Evolutionary conservation across 1,284 basidiomycete species (phyloP), one percentile per base, ranked within the genome.

Genomic region (Ceratobasidium sp.): DNA sequence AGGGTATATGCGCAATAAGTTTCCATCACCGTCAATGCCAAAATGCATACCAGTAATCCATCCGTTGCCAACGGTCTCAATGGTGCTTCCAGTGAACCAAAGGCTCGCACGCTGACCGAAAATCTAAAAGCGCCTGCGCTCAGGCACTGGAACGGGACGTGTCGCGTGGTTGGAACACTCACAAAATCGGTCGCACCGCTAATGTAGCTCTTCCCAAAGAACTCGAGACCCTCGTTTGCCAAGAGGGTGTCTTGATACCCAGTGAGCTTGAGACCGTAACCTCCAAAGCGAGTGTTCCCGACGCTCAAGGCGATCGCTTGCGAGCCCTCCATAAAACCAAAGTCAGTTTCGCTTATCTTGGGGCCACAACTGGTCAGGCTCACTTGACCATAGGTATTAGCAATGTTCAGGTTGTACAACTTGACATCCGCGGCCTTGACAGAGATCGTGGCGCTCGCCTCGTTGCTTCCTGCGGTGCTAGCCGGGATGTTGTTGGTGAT

Each of bases 221-320:
- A 79, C 44, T 81, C 76, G 32, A 68, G 75, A 11, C 80, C 80
- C 43, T 78, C 59, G 43, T 81, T 79, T 7, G 80, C 79, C 22
- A 79, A 65, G n/a, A 80, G 65, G 4, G 79, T 81, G 49, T 81
- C 79, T 56, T 80, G 80, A 32, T 78, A 77, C 0, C 80, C 79
- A 5, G 74, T 76, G 15, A 80, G 51, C 57, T 79, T 78, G 70
- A 77, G 68, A 5, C 77, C 78, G 43, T 80, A 80, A 17, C 78
- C 76, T 13, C 71, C 79, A 62, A 79, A 79, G 8, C 67, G 71
- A n/a, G 67, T 75, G 25, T 66, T 67, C 19, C 74, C 65, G 32
- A 80, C 78, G 40, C 78, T 78, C 34, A 80, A 73, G 44, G 80
- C 80, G 62, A 80, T 80, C 1, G 80, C 80, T 76, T 79, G 80